These are phyloP conservation scores for Mycena galericulata DNA, from an alignment of 768 basidiomycete genomes.

Conservation along the genomic window DNA sequence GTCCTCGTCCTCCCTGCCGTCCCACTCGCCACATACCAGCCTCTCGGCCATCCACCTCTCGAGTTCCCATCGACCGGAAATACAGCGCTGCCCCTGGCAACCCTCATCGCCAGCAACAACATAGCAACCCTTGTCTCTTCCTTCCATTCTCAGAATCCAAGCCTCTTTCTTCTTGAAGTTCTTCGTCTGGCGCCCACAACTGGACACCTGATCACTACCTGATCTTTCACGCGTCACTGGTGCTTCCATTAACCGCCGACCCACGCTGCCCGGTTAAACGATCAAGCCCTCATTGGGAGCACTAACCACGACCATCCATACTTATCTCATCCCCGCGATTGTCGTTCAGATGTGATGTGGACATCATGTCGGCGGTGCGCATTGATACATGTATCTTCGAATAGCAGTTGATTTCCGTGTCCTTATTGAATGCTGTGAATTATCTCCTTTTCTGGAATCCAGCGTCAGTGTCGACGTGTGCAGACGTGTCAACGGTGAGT, in stretches of 20 bases:
- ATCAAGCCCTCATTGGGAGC: background rate
- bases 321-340: no score
- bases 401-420: no score
- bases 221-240: no score
- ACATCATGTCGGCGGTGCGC: no score
- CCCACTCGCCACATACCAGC: background rate
- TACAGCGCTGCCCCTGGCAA: background rate
- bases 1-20: background rate
- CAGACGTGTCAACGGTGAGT: no score
- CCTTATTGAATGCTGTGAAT: no score
- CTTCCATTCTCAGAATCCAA: background rate
- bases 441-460: no score
- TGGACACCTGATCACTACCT: no score
- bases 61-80: background rate
- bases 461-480: no score
- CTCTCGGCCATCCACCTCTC: background rate
- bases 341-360: no score
- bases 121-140: conserved; percentile 3
- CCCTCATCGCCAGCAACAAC: background rate
- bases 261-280: conserved; percentile 2
- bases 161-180: background rate
- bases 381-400: no score
- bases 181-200: background rate
- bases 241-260: conserved; percentile 12
- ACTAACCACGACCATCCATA: no score